Base-by-base conservation (phyloP, 2,329 filamentous ascomycete species). In the Penicillium frequentans region DNA sequence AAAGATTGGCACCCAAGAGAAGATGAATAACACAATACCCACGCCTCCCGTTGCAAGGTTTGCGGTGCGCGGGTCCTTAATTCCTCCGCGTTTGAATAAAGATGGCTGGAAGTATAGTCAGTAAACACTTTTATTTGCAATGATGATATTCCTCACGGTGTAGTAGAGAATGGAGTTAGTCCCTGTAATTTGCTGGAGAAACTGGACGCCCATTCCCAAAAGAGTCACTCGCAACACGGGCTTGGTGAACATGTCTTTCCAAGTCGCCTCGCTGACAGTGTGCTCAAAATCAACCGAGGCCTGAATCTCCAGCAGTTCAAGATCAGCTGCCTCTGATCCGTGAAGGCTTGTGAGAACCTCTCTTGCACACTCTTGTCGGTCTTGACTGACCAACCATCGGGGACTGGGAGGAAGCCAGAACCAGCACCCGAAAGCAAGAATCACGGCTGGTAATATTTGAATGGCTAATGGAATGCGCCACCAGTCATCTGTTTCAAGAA, bases 121-220 rank as follows among this genome's bases (percentile, higher is more conserved):
- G 49, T 24, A 43, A 33, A 16, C 39, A 9, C 37, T 14, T 7
- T 9, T 10, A 19, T 44, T 16, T 42, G 19, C 1, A 21, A 13
- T 33, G 9, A 5, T 16, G n/a, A 5, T 19, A 23, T 13, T 2
- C 51, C 52, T 45, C 45, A 65, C 61, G 1, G 62, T 61, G 23
- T 64, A 64, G 27, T 61, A 65, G 1, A 65, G 48, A 45, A 66
- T 64, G 2, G 61, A 64, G 33, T 66, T 64, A 5, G 61, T 62
- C 5, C 64, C 61, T 0, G 62, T 64, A 16, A 62, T 58, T 26
- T 65, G 61, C 31, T 62, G 62, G 7, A 66, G 59, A 24, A 59
- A 60, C 31, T 64, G 64, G 2, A 64, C 57, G 5, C 52, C 54
- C 42, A 64, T 64, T 39, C 56, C 61, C 26, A 64, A 47, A 16